phyloP scores from a whole-genome alignment of 305 asterid genomes.

The Ilex paraguariensis region DNA sequence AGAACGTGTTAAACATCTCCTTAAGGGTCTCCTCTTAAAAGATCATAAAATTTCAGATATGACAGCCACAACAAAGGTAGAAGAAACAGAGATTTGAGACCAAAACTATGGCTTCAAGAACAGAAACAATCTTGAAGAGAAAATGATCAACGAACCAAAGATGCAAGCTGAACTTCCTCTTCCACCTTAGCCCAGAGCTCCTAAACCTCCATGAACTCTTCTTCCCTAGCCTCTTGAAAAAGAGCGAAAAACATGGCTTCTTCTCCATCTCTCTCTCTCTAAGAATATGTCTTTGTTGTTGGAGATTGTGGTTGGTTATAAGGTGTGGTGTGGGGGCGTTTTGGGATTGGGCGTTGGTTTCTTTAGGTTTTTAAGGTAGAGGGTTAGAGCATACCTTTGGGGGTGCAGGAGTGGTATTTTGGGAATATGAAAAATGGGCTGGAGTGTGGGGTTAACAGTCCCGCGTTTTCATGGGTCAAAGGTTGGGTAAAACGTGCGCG shows the following conservation, averaged over 20 bases:
- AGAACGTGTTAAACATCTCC: too few relatives aligned
- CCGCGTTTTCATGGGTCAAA: too few relatives aligned
- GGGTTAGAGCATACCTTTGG: too few relatives aligned
- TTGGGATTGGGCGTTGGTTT: too few relatives aligned
- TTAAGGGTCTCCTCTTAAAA: too few relatives aligned
- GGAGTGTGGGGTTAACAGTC: too few relatives aligned
- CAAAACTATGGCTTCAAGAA: not conserved
- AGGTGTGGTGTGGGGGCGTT: not conserved
- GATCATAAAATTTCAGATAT: not conserved
- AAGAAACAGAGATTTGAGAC: not conserved
- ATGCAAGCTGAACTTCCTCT: not conserved
- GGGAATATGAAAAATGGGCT: too few relatives aligned
- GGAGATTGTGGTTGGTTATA: not conserved
- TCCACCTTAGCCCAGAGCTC: not conserved
- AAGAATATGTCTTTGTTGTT: not conserved
- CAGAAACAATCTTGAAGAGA: not conserved
- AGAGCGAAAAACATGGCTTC: not conserved
- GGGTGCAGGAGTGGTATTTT: too few relatives aligned
- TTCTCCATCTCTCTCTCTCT: not conserved
- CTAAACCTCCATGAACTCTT: not conserved
- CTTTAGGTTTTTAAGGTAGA: too few relatives aligned
- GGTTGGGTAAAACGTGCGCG: too few relatives aligned
- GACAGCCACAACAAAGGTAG: conserved; percentile 3
- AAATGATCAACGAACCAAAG: not conserved
- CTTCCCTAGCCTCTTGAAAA: not conserved